Base-by-base conservation (phyloP, 768 basidiomycete genomes). In the Pleurotus ostreatus region DNA sequence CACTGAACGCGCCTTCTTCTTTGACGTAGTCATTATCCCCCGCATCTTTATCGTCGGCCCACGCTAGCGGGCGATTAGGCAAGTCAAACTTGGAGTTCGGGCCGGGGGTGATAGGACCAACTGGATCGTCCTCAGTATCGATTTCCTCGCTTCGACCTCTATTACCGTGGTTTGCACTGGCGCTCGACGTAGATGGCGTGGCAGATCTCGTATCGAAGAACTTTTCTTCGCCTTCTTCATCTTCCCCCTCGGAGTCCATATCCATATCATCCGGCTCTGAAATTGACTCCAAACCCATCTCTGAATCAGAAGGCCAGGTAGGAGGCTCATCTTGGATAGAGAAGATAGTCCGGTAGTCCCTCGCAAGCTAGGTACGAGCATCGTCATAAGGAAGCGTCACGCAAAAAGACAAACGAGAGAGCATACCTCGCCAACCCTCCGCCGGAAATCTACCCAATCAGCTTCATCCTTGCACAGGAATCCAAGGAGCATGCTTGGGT, bases 401-500 rank as follows among this genome's bases (percentile, higher is more conserved):
- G 25, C 43, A 45, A 59, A 59, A 47, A 53, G 45, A 20, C 55
- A 5, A 59, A 56, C 56, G 45, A 25, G 47, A 43, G 41, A 26
- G 70, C 87, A 51, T 51, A 96, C 94, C 71, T 90, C 86, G 1
- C 73, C 77, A 37, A 92, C 85, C 49, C 92, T 76, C 57, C 70
- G 74, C 60, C 84, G 78, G 55, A 98, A 81, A 70, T 98, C 93
- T 13, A 77, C 68, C 90, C 93, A 98, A 54, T 98, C 96, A 15
- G 66, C 74, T 71, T 92, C 88, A 65, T 91, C 84, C 63, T 81
- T 82, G 67, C 88, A 87, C 61, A 98, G 66, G 67, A 99, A 98
- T 9, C 95, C 95, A 57, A 98, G 80, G 5, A 99, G 75, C 97
- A 99, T 98, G 63, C 94, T 97, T 20, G 96, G 97, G 68, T 98